These are phyloP conservation scores for Cystobasidium onofrii DNA, from an alignment of 768 basidiomycete genomes.

Conservation along the genomic window DNA sequence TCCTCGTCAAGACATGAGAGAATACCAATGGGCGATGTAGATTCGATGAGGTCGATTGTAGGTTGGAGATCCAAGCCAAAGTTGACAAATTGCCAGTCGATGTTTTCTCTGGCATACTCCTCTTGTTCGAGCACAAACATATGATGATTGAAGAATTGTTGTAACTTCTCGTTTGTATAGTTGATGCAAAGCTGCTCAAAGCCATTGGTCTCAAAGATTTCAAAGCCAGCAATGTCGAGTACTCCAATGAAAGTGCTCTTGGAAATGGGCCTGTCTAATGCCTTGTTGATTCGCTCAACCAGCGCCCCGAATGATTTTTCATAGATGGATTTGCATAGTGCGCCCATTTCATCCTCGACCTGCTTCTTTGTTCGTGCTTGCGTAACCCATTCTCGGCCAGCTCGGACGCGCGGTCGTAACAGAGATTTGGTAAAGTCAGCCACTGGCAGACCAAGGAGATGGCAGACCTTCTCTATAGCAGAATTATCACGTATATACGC, in stretches of 20 bases:
- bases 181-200: slow-evolving; percentile 99
- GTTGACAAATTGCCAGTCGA: slow-evolving; percentile 96
- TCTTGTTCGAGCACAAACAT: slow-evolving; percentile 99
- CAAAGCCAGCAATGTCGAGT: slow-evolving; percentile 97
- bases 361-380: slow-evolving; percentile 86
- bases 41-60: slow-evolving; percentile 95
- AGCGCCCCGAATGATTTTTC: slow-evolving; percentile 91
- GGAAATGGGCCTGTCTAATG: slow-evolving; percentile 81
- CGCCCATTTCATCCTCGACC: slow-evolving; percentile 80
- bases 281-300: slow-evolving; percentile 89
- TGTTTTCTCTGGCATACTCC: slow-evolving; percentile 90
- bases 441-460: slow-evolving; percentile 78
- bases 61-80: slow-evolving; percentile 96
- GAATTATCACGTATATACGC: slow-evolving; percentile 46
- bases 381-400: slow-evolving; percentile 93
- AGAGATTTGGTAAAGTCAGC: slow-evolving; percentile 82
- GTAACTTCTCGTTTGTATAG: slow-evolving; percentile 95
- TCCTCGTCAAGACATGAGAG: slow-evolving; percentile 91
- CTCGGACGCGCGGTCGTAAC: slow-evolving; percentile 77
- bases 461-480: slow-evolving; percentile 57
- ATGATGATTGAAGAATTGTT: slow-evolving; percentile 97
- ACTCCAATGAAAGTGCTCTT: slow-evolving; percentile 90
- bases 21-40: slow-evolving; percentile 70
- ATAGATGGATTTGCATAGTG: slow-evolving; percentile 89
- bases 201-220: slow-evolving; percentile 58